These are phyloP conservation scores for Luvunga scandens DNA, from an alignment of 345 rosid genomes.

Conservation along the genomic window DNA sequence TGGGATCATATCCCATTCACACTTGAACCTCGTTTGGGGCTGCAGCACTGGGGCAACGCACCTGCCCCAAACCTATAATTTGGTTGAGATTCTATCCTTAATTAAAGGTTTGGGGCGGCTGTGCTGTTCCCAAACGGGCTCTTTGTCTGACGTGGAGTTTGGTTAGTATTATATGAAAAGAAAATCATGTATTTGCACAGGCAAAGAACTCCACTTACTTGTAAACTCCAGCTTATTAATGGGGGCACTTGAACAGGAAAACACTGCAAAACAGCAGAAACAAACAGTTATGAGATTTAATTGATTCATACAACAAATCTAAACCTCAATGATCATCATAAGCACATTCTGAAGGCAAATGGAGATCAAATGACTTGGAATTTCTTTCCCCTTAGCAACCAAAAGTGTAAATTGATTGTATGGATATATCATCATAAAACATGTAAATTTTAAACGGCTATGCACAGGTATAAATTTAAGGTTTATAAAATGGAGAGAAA, in stretches of 20 bases:
- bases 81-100: no score
- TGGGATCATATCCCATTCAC: background rate
- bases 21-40: background rate
- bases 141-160: background rate
- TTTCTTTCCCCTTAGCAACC: background rate
- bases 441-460: background rate
- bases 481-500: background rate
- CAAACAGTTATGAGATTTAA: conserved; percentile 6
- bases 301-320: conserved; percentile 2
- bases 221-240: conserved; percentile 72
- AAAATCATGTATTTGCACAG: conserved; percentile 9
- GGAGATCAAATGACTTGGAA: background rate
- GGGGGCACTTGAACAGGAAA: conserved; percentile 86
- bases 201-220: conserved; percentile 43
- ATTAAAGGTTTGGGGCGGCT: no score
- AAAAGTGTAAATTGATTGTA: background rate
- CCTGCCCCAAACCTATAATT: no score
- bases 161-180: background rate
- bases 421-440: background rate
- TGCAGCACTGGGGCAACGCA: no score
- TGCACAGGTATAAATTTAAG: background rate
- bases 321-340: background rate
- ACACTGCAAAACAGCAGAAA: conserved; percentile 51
- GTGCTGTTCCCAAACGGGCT: no score
- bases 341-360: background rate